Base-by-base conservation (phyloP, 495 filamentous ascomycete genomes). In the Xylaria sp. region DNA sequence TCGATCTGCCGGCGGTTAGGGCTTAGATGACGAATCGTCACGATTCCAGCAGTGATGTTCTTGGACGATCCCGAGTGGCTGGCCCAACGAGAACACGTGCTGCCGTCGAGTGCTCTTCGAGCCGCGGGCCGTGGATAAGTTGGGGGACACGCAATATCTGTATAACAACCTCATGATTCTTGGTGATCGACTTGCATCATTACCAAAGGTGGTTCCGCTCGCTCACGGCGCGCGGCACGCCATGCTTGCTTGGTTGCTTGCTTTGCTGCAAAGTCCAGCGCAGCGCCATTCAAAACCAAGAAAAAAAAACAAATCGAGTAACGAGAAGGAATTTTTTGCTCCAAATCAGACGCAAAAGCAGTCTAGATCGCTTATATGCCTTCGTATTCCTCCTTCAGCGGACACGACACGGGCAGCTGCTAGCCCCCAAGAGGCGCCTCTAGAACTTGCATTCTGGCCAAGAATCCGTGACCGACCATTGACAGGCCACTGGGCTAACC, bases 11-110 rank as follows among this genome's bases (percentile, higher is more conserved):
- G 74, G 69, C 67, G 44, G 55, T 71, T 70, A 61, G 64, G 67
- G 68, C 70, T 63, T 44, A 64, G 59, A 74, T 77, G 76, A 75
- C 71, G 71, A 77, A 68, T 72, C 69, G 57, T 64, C 67, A 29
- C 67, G 46, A 37, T 66, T 66, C 44, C 31, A 44, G 35, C 50
- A 7, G 35, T 1, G 41, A 26, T 71, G 57, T 64, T 70, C 43
- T 62, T 71, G 24, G 68, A 15, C 24, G 24, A 35, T 73, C 63
- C 52, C 69, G 74, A 63, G 19, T 55, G 55, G 72, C 24, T 52
- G 68, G 69, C 69, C 71, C 35, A 43, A 71, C 72, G 63, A 68
- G 67, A 71, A 73, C 70, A 61, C 35, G 35, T 48, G 61, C 58
- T 46, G 21, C 69, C 61, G 21, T 48, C 24, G 46, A 57, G n/a